Evolutionary conservation across 805 yeast species (phyloP), one percentile per base, ranked within the genome.

Genomic region (Suhomyces faveliae): DNA sequence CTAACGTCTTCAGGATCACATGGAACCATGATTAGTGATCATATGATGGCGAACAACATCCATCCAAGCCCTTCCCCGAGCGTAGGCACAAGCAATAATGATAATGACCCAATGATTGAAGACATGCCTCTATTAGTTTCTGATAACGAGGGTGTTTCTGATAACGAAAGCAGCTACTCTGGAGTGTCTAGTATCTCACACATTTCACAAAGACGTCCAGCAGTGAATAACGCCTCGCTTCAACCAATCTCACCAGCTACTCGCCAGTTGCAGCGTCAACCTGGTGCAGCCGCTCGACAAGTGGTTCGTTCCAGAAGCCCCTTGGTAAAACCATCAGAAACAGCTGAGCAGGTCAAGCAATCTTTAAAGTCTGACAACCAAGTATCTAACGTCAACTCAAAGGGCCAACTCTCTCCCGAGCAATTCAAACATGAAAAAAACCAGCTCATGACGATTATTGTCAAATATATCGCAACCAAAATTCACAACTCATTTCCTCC

Each of bases 401-500:
- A 12, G 17, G 44, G 30, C 19, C 13, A 9, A 19, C 44, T 42
- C 20, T 39, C 48, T 12, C 24, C 62, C 1, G 63, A 55, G 23
- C 61, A 61, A 24, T 62, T 67, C 53, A 58, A 59, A 41, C 46
- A 54, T 15, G 73, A 71, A 51, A 61, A 71, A 43, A 63, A 57
- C 38, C 69, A 70, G 49, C 58, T 73, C 27, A 73, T 73, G 78
- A 67, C 66, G 42, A 63, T 73, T 7, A 63, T 71, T 19, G 74
- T 73, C 30, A 72, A 71, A 53, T 73, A 73, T 50, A 59, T 72
- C 29, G 68, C 76, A 4, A 70, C 71, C 52, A 73, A 73, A 51
- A 73, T 73, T 46, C 63, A 67, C 25, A 71, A 73, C 50, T 65
- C 74, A 3, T 73, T 71, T 53, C 78, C 78, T 13, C 76, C 77